These are phyloP conservation scores for Botrytis sinoallii DNA, from an alignment of 2,329 filamentous ascomycete species.

Conservation along the genomic window DNA sequence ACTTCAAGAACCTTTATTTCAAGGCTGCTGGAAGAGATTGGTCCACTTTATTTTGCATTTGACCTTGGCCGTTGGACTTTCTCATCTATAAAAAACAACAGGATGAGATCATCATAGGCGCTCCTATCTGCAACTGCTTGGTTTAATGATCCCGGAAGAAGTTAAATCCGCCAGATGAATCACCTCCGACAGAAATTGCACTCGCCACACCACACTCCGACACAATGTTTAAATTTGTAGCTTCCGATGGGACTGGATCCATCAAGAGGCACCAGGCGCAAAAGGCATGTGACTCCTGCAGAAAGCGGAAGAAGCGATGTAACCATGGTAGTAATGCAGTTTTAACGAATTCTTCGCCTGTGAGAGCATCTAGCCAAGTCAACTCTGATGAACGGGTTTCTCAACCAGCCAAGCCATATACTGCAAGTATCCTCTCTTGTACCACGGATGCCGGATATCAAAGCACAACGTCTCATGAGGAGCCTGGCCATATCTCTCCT, in stretches of 20 bases:
- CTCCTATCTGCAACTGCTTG: not conserved
- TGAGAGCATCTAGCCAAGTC: not conserved
- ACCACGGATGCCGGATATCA: not conserved
- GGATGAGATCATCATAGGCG: not conserved
- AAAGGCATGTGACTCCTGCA: constrained; percentile 55
- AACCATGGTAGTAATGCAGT: constrained; percentile 36
- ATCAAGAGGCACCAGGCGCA: constrained; percentile 56
- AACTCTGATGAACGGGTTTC: not conserved
- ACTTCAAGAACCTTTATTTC: not conserved
- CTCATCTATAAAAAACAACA: not conserved
- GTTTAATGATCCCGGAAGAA: not conserved
- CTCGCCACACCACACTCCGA: not conserved
- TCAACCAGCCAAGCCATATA: not conserved
- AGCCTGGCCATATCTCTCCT: not conserved
- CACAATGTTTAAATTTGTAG: constrained; percentile 55
- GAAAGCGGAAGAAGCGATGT: constrained; percentile 42
- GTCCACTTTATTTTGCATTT: not conserved
- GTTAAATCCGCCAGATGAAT: not conserved
- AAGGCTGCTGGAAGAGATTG: not conserved
- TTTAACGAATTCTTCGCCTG: not conserved
- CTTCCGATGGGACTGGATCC: constrained; percentile 49
- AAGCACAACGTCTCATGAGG: not conserved
- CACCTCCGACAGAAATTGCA: not conserved
- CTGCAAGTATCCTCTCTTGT: not conserved
- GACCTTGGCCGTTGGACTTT: not conserved